These are phyloP conservation scores for Pseudogymnoascus sp. DNA, from an alignment of 2,329 filamentous ascomycete species.

Conservation along the genomic window DNA sequence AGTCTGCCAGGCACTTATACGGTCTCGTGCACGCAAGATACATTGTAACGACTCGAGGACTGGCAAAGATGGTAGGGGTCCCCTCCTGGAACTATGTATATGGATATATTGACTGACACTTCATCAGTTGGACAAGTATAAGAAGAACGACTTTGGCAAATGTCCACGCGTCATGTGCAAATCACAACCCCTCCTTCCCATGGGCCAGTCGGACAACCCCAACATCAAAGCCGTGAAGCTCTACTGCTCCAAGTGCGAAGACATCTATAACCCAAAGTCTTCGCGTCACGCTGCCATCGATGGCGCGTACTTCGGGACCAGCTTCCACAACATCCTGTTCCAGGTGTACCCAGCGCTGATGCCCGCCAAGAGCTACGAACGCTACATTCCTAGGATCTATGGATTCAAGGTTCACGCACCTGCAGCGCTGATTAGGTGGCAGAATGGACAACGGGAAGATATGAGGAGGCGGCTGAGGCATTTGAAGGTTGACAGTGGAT, in stretches of 20 bases:
- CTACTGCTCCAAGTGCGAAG: constrained; percentile 95
- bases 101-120: constrained; percentile 16
- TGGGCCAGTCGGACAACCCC: constrained; percentile 86
- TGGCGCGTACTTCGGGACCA: constrained; percentile 95
- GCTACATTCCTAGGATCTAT: constrained; percentile 86
- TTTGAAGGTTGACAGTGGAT: constrained; percentile 71
- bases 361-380: constrained; percentile 74
- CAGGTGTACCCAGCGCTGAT: constrained; percentile 92
- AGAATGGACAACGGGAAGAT: constrained; percentile 71
- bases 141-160: constrained; percentile 96
- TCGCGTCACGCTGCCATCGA: constrained; percentile 92
- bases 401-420: constrained; percentile 93
- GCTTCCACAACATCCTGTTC: constrained; percentile 98
- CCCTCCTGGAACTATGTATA: not conserved
- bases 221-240: constrained; percentile 90
- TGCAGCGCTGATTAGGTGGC: constrained; percentile 85
- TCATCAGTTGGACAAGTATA: constrained; percentile 89
- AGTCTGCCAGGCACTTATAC: constrained; percentile 91
- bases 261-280: constrained; percentile 98
- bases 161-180: constrained; percentile 95
- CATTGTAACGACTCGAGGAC: constrained; percentile 87
- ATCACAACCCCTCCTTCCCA: constrained; percentile 85
- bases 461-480: constrained; percentile 71
- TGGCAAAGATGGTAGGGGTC: constrained; percentile 83
- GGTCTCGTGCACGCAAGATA: constrained; percentile 94